Evolutionary conservation across 345 rosid genomes (phyloP).

Genomic region (Odontarrhena argentea): DNA sequence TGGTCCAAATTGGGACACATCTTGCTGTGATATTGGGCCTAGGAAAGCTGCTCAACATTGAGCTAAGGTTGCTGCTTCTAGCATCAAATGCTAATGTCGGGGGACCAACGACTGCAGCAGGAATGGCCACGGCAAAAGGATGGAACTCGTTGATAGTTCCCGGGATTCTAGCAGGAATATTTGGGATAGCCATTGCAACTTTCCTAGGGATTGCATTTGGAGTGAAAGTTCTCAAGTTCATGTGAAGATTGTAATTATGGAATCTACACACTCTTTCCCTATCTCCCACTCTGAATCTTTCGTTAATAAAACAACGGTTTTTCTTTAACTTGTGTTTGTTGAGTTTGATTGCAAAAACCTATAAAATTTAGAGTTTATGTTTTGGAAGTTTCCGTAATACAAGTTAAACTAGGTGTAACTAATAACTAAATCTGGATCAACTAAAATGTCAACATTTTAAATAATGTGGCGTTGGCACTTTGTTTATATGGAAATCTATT

Average conservation of each 20-base stretch:
- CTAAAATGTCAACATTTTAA: no score
- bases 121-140: conserved; percentile 93
- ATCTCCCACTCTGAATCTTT: conserved; percentile 21
- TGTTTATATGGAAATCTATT: no score
- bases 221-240: conserved; percentile 47
- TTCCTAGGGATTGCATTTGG: conserved; percentile 73
- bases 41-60: conserved; percentile 72
- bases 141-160: conserved; percentile 75
- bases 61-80: conserved; percentile 67
- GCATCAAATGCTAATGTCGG: conserved; percentile 95
- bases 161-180: conserved; percentile 74
- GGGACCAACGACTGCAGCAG: conserved; percentile 89
- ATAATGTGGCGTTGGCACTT: no score
- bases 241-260: conserved; percentile 42
- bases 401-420: no score
- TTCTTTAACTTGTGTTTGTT: background rate
- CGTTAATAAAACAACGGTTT: conserved; percentile 11
- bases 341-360: no score
- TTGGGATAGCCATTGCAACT: conserved; percentile 79
- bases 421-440: no score
- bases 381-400: no score
- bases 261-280: background rate
- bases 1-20: conserved; percentile 71
- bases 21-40: conserved; percentile 73
- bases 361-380: no score